Evolutionary conservation across 2,329 filamentous ascomycete genomes (phyloP).

Genomic region (Teratosphaeria zuluensis): DNA sequence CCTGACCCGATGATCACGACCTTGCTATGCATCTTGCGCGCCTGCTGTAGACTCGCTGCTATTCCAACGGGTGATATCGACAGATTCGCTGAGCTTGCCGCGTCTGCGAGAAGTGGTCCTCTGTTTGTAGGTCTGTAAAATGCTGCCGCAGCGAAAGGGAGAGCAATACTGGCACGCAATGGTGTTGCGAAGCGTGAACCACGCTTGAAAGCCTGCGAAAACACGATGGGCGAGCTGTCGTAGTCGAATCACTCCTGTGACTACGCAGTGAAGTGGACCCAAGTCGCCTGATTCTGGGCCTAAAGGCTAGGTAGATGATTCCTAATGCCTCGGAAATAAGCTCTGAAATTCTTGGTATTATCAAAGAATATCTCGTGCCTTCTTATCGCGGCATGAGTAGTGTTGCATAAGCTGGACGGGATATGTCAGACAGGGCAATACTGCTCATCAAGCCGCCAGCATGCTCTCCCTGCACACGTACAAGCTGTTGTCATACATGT

Average conservation of each 20-base stretch:
- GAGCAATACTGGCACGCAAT: constrained; percentile 62
- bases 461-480: background rate
- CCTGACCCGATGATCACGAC: constrained; percentile 75
- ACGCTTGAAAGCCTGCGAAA: constrained; percentile 60
- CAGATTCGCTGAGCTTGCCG: constrained; percentile 10
- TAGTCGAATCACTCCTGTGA: background rate
- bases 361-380: background rate
- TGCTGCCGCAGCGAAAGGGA: constrained; percentile 64
- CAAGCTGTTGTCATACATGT: background rate
- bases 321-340: background rate
- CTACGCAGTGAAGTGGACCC: background rate
- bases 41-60: constrained; percentile 14
- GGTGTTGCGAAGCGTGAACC: constrained; percentile 49
- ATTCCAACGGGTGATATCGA: constrained; percentile 6
- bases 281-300: background rate
- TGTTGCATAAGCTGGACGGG: background rate
- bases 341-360: background rate
- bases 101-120: constrained; percentile 32
- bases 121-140: constrained; percentile 42
- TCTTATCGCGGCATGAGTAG: background rate
- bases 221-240: constrained; percentile 63
- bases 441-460: background rate
- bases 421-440: background rate
- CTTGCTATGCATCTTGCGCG: constrained; percentile 76
- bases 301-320: background rate